Evolutionary conservation across 2,329 filamentous ascomycete genomes (phyloP).

Genomic region (Penicillium verrucosum): DNA sequence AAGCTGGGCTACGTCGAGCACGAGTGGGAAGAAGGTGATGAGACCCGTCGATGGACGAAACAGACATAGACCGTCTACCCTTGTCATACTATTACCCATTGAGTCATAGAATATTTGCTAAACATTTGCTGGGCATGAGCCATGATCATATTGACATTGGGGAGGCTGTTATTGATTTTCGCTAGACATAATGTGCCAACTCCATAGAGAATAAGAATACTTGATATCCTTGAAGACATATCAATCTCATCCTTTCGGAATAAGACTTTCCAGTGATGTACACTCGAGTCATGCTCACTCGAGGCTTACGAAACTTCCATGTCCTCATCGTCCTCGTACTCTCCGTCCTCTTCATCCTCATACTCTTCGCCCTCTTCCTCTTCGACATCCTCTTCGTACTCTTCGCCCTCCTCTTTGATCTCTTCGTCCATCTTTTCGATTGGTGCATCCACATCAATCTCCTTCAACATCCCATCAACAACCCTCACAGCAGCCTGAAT

Average conservation of each 20-base stretch:
- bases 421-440: no score
- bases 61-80: conserved; percentile 4
- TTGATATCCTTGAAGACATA: background rate
- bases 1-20: conserved; percentile 83
- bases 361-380: background rate
- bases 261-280: background rate
- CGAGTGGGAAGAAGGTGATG: conserved; percentile 78
- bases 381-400: background rate
- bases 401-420: background rate
- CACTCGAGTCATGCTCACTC: background rate
- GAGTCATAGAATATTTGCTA: background rate
- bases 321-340: background rate
- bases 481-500: background rate
- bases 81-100: background rate
- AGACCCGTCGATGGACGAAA: conserved; percentile 73
- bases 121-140: background rate
- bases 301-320: background rate
- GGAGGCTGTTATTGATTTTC: background rate
- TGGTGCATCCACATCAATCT: background rate
- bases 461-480: background rate
- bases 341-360: background rate
- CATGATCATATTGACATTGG: background rate
- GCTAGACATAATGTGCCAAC: background rate
- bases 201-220: conserved; percentile 5
- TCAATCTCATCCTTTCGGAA: background rate